phyloP scores from a whole-genome alignment of 2,329 filamentous ascomycete species.

The Claviceps spartinae region DNA sequence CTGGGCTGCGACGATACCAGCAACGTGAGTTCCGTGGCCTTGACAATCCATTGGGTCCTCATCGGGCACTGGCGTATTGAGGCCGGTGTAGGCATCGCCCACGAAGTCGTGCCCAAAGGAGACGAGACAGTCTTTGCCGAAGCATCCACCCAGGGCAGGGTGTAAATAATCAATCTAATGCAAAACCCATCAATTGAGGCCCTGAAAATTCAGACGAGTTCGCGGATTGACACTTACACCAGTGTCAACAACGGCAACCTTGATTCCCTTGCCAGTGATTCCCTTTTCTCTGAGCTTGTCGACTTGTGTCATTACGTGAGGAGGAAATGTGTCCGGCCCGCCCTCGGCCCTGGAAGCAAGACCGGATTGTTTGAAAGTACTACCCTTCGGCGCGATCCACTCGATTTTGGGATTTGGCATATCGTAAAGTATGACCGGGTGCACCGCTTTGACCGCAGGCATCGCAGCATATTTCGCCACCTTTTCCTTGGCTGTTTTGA shows the following conservation, averaged over 20 bases:
- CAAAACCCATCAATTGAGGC: neutral
- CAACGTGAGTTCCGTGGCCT: too few species aligned
- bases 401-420: constrained; percentile 33
- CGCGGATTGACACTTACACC: constrained; percentile 28
- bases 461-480: constrained; percentile 27
- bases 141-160: too few species aligned
- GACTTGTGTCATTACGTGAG: constrained; percentile 43
- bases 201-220: neutral
- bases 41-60: too few species aligned
- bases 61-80: too few species aligned
- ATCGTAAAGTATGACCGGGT: constrained; percentile 31
- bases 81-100: too few species aligned
- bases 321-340: constrained; percentile 26
- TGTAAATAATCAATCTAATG: constrained; percentile 21
- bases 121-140: too few species aligned
- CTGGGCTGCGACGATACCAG: too few species aligned
- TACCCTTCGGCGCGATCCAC: constrained; percentile 24
- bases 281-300: constrained; percentile 36
- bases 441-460: constrained; percentile 33
- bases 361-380: constrained; percentile 9
- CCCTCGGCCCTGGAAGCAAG: constrained; percentile 11
- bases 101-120: too few species aligned
- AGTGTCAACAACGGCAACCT: constrained; percentile 39
- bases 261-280: constrained; percentile 36
- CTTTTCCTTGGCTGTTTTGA: constrained; percentile 28